A percentile compares a stretch with the other conserved stretches of the same genome.
These are phyloP conservation scores for Rugonectria rugulosa DNA, from an alignment of 2,329 filamentous ascomycete species.

Conservation along the genomic window DNA sequence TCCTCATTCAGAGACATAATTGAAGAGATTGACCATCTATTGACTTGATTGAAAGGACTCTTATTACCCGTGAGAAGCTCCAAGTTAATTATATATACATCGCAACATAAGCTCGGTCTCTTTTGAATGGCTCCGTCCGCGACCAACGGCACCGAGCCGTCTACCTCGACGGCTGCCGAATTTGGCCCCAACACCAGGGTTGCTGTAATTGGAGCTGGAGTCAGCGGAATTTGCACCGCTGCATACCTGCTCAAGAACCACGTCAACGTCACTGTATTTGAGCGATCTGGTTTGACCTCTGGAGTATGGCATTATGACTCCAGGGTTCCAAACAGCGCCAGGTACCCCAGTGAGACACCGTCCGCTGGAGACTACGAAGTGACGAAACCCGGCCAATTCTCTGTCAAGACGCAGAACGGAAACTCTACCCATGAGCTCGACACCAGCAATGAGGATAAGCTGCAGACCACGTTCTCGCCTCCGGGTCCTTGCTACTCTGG, in stretches of 20 bases:
- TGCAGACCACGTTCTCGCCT: slow-evolving; percentile 29
- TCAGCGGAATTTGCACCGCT: slow-evolving; percentile 49
- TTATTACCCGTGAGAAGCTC: no score
- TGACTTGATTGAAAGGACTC: no score
- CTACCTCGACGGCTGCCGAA: background rate
- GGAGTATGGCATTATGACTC: slow-evolving; percentile 51
- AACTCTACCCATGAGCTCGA: slow-evolving; percentile 3
- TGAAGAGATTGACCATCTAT: no score
- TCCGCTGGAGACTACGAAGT: slow-evolving; percentile 39
- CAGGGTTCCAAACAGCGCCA: slow-evolving; percentile 38
- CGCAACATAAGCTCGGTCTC: background rate
- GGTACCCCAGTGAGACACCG: slow-evolving; percentile 43
- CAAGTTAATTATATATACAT: background rate
- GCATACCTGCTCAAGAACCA: slow-evolving; percentile 47
- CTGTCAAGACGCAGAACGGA: background rate
- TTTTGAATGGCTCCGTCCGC: slow-evolving; percentile 27
- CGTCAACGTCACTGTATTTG: slow-evolving; percentile 48
- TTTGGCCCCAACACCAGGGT: slow-evolving; percentile 35
- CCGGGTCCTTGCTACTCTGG: slow-evolving; percentile 61
- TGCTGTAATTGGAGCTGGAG: slow-evolving; percentile 50
- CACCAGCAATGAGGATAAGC: background rate
- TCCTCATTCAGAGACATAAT: background rate
- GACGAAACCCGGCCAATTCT: slow-evolving; percentile 21
- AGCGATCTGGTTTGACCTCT: slow-evolving; percentile 43
- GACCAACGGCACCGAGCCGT: slow-evolving; percentile 13